Base-by-base conservation (phyloP, 208 protist genomes). In the Trypanosoma avium region DNA sequence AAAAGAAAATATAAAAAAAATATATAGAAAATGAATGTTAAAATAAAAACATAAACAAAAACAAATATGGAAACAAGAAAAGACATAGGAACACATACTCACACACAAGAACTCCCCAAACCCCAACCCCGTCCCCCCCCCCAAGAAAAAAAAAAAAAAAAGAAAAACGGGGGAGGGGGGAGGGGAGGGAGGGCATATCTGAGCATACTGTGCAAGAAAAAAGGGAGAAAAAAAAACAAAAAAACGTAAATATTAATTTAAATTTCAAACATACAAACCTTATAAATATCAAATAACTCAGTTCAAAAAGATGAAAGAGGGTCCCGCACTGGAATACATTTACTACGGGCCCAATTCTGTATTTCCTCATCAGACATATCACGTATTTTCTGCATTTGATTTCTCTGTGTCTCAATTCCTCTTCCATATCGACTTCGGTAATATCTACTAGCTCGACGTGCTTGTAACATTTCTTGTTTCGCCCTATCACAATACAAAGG, bases 391-490 rank as follows among this genome's bases (percentile, higher is more conserved):
- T 54, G 24, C 2, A 60, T 62, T n/a, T 88, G 81, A 22, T 47
- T 53, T 10, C 70, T 45, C 49, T 81, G 83, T 40, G 62, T 62
- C 54, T 88, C 77, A 0, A 70, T 13, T 6, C 82, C 82, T 30
- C 83, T 67, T 10, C 70, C 73, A 47, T 86, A 83, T 30, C 86
- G 82, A 19, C 66, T 80, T 22, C 86, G 69, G 62, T 93, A 93
- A 59, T 93, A 93, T 7, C 67, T 72, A 35, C 73, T 77, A 3
- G 83, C 79, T 9, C 75, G 72, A 52, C 81, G 67, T 0, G 82
- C 75, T 2, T 78, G 57, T 13, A 88, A 66, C 21, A 82, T 61
- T 4, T 70, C 66, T 38, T 77, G 58, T 60, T 88, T 90, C 21
- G 72, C 75, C 36, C 22, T 27, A 45, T 93, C 74, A 52, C 83